Base-by-base conservation (phyloP, 306 rosid genomes). In the Sicyos baderoa region DNA sequence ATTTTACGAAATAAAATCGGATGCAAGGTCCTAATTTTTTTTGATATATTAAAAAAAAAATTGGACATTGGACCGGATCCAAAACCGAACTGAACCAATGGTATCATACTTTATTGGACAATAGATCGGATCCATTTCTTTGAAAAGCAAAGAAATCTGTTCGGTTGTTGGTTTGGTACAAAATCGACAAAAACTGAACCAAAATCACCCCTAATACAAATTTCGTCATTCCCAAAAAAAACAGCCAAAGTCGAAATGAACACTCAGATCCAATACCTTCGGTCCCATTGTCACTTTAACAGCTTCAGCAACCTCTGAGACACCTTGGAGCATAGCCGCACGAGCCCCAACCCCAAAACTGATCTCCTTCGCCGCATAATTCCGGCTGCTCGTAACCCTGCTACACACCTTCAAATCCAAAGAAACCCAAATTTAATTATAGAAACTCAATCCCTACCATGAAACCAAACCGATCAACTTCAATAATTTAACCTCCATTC, bases 241-340 rank as follows among this genome's bases (percentile, higher is more conserved):
- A 17, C 75, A 14, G 12, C 73, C 17, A 40, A 22, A 11, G 10
- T 18, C 29, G 51, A 64, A 77, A 57, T 4, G 7, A 67, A 45
- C 50, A 59, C 62, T 37, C 54, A 44, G 23, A 70, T 25, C 16
- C 57, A 62, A 67, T 76, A 92, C 98, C 98, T 89, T 89, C 14
- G 97, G 98, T 62, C 98, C 96, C 98, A 93, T 93, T 17, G 98
- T 93, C 52, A 93, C 97, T 88, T 93, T 93, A 4, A 93, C 98
- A 56, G 98, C 98, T 9, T 90, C 95, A 15, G 98, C 97, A 47
- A 93, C 95, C 80, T 89, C 89, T 29, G 97, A 80, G 47, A 93
- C 97, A 8, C 98, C 98, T 72, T 82, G 88, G 23, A 93, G 76
- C 81, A 93, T 82, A 52, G 97, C 88, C 15, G 97, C 95, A 32